These are phyloP conservation scores for Thelonectria olida DNA, from an alignment of 2,329 filamentous ascomycete genomes.

Conservation along the genomic window DNA sequence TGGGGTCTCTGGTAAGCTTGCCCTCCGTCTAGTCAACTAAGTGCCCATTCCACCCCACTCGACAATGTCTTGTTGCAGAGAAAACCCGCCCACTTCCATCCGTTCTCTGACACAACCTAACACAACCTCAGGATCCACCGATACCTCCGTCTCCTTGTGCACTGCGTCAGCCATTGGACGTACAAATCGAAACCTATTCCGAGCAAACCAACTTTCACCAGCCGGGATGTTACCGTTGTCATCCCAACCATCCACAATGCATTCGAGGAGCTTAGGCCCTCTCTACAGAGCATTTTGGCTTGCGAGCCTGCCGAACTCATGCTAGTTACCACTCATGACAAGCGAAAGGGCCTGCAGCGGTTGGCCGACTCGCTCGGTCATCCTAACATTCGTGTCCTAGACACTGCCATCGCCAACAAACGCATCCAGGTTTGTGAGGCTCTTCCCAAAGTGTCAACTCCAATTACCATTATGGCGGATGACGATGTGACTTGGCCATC, in stretches of 20 bases:
- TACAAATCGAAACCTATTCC: constrained; percentile 88
- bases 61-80: background rate
- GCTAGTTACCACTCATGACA: constrained; percentile 86
- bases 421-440: constrained; percentile 92
- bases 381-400: constrained; percentile 76
- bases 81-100: constrained; percentile 2
- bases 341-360: constrained; percentile 72
- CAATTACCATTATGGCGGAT: constrained; percentile 91
- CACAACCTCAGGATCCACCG: constrained; percentile 75
- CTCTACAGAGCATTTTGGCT: constrained; percentile 79
- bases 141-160: constrained; percentile 85
- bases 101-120: constrained; percentile 27
- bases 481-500: constrained; percentile 94
- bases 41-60: background rate
- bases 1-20: constrained; percentile 57
- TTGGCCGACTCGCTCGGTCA: constrained; percentile 70
- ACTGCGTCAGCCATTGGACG: constrained; percentile 84
- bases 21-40: too few species aligned
- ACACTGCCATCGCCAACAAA: constrained; percentile 90
- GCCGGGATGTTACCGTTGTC: constrained; percentile 90
- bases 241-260: constrained; percentile 91
- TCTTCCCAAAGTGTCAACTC: constrained; percentile 83
- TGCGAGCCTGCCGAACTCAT: constrained; percentile 78
- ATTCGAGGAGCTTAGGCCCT: constrained; percentile 84
- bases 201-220: constrained; percentile 79